Percentiles rank a stretch among this genome's conserved stretches.
Evolutionary conservation across 441 rosid genomes (phyloP).

Genomic region (Jatropha multifida): DNA sequence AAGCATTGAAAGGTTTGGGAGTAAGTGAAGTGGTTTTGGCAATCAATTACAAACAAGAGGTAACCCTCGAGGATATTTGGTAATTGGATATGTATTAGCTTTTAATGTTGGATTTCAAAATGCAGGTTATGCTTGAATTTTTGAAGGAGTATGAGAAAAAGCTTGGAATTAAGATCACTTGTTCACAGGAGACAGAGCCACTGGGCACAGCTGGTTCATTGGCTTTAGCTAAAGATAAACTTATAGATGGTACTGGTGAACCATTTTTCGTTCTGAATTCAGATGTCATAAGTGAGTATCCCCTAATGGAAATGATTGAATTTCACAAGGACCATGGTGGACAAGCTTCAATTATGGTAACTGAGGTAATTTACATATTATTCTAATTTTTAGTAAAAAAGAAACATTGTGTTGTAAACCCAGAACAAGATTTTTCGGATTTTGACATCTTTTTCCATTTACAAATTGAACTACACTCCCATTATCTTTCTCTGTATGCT

Average conservation of each 20-base stretch:
- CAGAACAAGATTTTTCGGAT: too few species aligned
- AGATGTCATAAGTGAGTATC: slow-evolving; percentile 98
- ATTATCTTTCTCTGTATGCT: too few species aligned
- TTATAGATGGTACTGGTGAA: slow-evolving; percentile 72
- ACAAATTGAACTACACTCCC: neutral
- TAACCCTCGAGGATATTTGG: neutral
- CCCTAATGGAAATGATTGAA: slow-evolving; percentile 71
- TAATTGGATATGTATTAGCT: neutral
- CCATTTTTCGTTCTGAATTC: slow-evolving; percentile 97
- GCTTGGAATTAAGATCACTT: slow-evolving; percentile 85
- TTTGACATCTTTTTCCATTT: too few species aligned
- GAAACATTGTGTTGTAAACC: too few species aligned
- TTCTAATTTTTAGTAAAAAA: neutral
- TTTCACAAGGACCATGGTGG: slow-evolving; percentile 92
- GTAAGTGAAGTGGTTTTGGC: slow-evolving; percentile 96
- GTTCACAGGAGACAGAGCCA: slow-evolving; percentile 98
- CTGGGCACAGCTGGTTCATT: slow-evolving; percentile 98
- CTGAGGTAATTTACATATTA: slow-evolving; percentile 51
- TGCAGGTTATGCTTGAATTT: slow-evolving; percentile 90
- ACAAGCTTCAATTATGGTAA: slow-evolving; percentile 98
- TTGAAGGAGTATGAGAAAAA: slow-evolving; percentile 84
- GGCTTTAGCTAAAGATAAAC: slow-evolving; percentile 90
- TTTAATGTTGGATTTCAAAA: neutral
- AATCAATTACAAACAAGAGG: slow-evolving; percentile 96
- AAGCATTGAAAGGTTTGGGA: slow-evolving; percentile 91